Conservation (phyloP, 1,139 yeast genomes). For the Lodderomyces metapsilosis region DNA sequence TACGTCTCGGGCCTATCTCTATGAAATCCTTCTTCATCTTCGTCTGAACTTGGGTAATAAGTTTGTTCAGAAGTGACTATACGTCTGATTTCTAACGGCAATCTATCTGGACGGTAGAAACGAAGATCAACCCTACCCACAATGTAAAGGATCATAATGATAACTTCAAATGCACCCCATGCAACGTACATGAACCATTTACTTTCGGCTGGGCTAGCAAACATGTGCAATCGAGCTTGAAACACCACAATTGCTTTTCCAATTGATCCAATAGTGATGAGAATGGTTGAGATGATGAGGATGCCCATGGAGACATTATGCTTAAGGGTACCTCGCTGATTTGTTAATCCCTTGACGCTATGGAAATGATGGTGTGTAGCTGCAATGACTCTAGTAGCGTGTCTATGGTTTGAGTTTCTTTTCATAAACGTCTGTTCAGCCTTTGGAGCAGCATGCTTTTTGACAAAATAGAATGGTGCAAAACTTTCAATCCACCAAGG, state of each 20-base stretch:
- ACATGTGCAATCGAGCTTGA: conserved; percentile 22
- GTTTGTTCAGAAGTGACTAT: conserved; percentile 45
- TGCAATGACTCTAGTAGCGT: conserved; percentile 44
- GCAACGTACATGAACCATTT: conserved; percentile 34
- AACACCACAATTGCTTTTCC: conserved; percentile 35
- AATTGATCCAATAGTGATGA: conserved; percentile 32
- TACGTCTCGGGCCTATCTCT: conserved; percentile 17
- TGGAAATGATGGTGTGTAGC: conserved; percentile 44
- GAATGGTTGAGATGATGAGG: conserved; percentile 31
- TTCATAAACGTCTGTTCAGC: conserved; percentile 45
- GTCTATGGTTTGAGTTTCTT: conserved; percentile 43
- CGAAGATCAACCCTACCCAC: conserved; percentile 47
- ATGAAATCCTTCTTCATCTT: conserved; percentile 19
- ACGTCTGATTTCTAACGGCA: conserved; percentile 36
- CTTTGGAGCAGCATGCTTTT: conserved; percentile 35
- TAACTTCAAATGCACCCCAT: conserved; percentile 41
- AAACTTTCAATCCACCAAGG: conserved; percentile 51
- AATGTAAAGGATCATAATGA: conserved; percentile 36
- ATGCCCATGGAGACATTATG: conserved; percentile 37
- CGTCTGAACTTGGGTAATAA: conserved; percentile 21
- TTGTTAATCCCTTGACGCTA: conserved; percentile 42
- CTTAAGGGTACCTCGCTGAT: conserved; percentile 36
- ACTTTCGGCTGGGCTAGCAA: conserved; percentile 22
- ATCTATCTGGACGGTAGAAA: conserved; percentile 45
- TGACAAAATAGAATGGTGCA: conserved; percentile 42